A percentile compares a stretch with the other conserved stretches of the same genome.
These are phyloP conservation scores for Camellia oleifera DNA, from an alignment of 179 eudicot genomes.

Conservation along the genomic window DNA sequence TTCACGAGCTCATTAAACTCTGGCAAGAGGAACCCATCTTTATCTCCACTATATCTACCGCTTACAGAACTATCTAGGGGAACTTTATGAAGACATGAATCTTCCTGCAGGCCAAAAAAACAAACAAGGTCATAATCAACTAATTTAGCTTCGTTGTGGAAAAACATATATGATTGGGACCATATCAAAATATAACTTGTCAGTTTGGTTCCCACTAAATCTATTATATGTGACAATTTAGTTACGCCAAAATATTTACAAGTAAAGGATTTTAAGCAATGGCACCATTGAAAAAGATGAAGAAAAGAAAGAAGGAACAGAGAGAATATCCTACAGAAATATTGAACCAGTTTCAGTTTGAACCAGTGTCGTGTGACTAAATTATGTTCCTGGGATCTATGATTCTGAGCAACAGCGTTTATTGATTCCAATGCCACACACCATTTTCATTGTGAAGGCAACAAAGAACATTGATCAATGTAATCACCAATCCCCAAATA, in stretches of 20 bases:
- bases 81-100: conserved; percentile 6
- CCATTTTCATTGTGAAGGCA: not conserved
- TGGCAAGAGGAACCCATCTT: conserved; percentile 52
- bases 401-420: not conserved
- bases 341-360: not conserved
- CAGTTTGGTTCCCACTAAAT: too few relatives aligned
- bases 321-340: not conserved
- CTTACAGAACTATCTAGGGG: conserved; percentile 14
- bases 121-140: not conserved
- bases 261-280: not conserved
- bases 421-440: not conserved
- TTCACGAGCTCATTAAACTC: conserved; percentile 59
- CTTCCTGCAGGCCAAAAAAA: conserved; percentile 14
- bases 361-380: not conserved
- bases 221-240: not conserved
- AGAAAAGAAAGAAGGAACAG: not conserved
- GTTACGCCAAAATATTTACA: not conserved
- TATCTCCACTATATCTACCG: conserved; percentile 33
- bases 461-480: not conserved
- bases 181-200: not conserved
- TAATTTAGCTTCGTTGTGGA: not conserved
- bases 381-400: not conserved
- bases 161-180: not conserved
- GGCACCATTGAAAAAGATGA: not conserved
- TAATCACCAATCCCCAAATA: not conserved